Evolutionary conservation across 1,139 yeast genomes (phyloP), one percentile per base, ranked within the genome.

Genomic region (Saccharomycopsis hybrid): DNA sequence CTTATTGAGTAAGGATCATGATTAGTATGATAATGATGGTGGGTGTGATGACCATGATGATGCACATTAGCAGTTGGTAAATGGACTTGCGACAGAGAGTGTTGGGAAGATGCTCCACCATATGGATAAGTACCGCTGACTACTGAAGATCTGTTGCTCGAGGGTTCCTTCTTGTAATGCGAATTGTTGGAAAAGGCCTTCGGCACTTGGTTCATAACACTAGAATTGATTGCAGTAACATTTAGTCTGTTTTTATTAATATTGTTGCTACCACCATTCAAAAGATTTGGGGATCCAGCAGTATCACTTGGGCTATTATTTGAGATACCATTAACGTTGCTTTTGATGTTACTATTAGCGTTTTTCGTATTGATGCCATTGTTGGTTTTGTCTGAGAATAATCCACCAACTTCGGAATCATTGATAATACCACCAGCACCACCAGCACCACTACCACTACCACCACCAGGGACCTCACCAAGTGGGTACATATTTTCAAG

Each of bases 11-110:
- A 50, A 11, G 52, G 53, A 25, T 50, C 54, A 35, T 52, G 46
- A 27, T 49, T 13, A 27, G 36, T 40, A 37, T 37, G 30, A 41
- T 52, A 52, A 44, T 52, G 54, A 38, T 52, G 54, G 33, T 52
- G 54, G 11, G 41, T 27, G 35, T 52, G 54, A 38, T 52, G 54
- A 3, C 54, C 54, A 41, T 52, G 50, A 47, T 52, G 53, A 43
- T 52, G 54, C 25, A 52, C 30, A 40, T 46, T 46, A 3, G 40
- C 42, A 25, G 35, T 36, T 37, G 41, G 36, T 30, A 49, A 43
- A 33, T 37, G 42, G 11, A 47, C 24, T 11, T 43, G 47, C 8
- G 49, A 41, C 9, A 39, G 33, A 13, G 47, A 40, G 9, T 46
- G 43, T 8, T 28, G 50, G 5, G 50, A 27, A 13, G 9, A 5